These are phyloP conservation scores for Emmonsia crescens DNA, from an alignment of 2,329 filamentous ascomycete species.

Conservation along the genomic window DNA sequence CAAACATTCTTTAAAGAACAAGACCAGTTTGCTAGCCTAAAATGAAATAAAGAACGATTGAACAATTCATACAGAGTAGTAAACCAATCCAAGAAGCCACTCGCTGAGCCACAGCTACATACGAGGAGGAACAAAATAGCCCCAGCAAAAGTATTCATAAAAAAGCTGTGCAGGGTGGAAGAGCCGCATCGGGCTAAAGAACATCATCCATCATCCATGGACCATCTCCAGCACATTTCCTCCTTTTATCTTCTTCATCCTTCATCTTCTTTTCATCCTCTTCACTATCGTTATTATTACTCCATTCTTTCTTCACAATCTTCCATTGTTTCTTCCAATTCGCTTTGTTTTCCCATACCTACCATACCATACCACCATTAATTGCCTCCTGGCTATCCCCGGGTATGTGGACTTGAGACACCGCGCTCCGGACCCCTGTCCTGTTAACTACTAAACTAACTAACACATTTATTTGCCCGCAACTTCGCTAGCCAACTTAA, in stretches of 20 bases:
- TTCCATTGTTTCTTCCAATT: slow-evolving; percentile 3
- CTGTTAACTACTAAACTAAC: too few species aligned
- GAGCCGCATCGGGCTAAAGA: not conserved
- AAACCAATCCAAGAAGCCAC: not conserved
- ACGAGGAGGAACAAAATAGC: not conserved
- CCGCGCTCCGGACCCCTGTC: not conserved
- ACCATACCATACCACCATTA: too few species aligned
- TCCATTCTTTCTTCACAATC: not conserved
- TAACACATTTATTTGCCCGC: not conserved
- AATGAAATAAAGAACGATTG: too few species aligned
- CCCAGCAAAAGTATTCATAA: too few species aligned
- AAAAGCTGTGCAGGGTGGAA: not conserved
- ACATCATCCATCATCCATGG: not conserved
- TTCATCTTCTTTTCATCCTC: not conserved
- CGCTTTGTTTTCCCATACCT: not conserved
- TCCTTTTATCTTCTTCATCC: not conserved
- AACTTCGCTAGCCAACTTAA: not conserved
- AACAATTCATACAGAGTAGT: too few species aligned
- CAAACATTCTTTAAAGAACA: not conserved
- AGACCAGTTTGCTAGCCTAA: not conserved
- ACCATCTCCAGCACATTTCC: not conserved
- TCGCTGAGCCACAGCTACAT: not conserved
- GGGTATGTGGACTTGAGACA: not conserved
- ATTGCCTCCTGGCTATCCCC: not conserved
- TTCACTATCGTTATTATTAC: not conserved